Conservation (phyloP, 805 yeast genomes). For the Candida insectorum region DNA sequence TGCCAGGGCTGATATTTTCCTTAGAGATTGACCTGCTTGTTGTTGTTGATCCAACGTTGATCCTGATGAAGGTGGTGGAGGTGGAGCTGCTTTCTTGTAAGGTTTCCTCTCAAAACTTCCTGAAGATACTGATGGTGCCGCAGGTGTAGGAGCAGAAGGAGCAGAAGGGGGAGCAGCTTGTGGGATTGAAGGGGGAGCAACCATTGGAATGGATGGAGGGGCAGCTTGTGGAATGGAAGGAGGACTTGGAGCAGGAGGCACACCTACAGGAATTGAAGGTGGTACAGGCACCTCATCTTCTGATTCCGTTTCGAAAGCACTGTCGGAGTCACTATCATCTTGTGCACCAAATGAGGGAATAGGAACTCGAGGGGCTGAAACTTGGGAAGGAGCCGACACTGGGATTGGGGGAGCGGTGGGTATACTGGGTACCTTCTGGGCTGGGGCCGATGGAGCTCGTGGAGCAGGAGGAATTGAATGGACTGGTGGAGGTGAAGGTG, state of each 20-base stretch:
- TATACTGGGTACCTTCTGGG: conserved; percentile 1
- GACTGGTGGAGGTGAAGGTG: conserved; percentile 15
- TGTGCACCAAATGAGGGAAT: conserved; percentile 16
- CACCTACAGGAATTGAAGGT: conserved; percentile 43
- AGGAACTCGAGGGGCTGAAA: conserved; percentile 25
- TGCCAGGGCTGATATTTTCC: conserved; percentile 62
- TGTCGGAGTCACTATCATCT: conserved; percentile 3
- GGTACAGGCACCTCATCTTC: conserved; percentile 22
- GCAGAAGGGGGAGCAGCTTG: conserved; percentile 29
- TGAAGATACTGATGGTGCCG: conserved; percentile 18
- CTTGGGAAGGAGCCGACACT: conserved; percentile 16
- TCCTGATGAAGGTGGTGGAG: conserved; percentile 19
- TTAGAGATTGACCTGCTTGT: conserved; percentile 46
- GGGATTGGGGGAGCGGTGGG: conserved; percentile 10
- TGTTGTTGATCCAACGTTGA: conserved; percentile 39
- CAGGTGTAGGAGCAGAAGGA: conserved; percentile 25
- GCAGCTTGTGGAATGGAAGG: conserved; percentile 19
- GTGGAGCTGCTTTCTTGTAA: conserved; percentile 28
- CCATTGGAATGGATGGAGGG: conserved; percentile 1
- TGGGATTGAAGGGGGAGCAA: conserved; percentile 22
- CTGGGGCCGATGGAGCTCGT: conserved; percentile 4
- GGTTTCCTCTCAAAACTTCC: conserved; percentile 11
- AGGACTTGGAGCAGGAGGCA: conserved; percentile 28
- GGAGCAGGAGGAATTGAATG: conserved; percentile 14
- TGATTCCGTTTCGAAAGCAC: conserved; percentile 6